Evolutionary conservation across 306 rosid species (phyloP).

Genomic region (Astragalus glycyphyllos): DNA sequence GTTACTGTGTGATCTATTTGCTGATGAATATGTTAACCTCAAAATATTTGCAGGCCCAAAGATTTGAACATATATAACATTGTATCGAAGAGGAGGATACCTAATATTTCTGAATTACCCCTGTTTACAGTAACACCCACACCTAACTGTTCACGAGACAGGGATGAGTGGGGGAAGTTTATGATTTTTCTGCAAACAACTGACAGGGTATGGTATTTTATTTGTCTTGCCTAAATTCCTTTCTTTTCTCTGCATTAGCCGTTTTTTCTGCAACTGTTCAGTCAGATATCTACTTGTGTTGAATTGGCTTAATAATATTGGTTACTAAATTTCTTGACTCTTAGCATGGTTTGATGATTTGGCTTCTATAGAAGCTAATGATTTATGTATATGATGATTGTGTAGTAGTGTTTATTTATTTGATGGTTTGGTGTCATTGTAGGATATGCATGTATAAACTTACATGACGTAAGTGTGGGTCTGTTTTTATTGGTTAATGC

Average conservation of each 20-base stretch:
- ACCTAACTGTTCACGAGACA: slow-evolving; percentile 36
- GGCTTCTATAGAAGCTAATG: background rate
- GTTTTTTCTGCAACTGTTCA: background rate
- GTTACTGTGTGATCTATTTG: slow-evolving; percentile 8
- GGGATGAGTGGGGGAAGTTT: slow-evolving; percentile 54
- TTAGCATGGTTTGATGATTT: slow-evolving; percentile 1
- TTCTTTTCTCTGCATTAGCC: background rate
- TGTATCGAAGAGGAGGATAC: slow-evolving; percentile 16
- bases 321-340: slow-evolving; percentile 14
- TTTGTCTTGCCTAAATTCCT: background rate
- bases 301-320: slow-evolving; percentile 18
- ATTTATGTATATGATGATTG: background rate
- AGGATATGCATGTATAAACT: background rate
- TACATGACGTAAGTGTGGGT: background rate
- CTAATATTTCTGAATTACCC: slow-evolving; percentile 40
- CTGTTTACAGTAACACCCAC: slow-evolving; percentile 48
- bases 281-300: background rate
- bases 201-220: slow-evolving; percentile 47
- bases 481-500: background rate
- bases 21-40: slow-evolving; percentile 8
- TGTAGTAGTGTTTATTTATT: slow-evolving; percentile 14
- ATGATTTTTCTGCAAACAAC: slow-evolving; percentile 20
- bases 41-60: slow-evolving; percentile 49
- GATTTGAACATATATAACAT: slow-evolving; percentile 32
- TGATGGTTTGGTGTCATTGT: background rate